Evolutionary conservation across 1,284 basidiomycete genomes (phyloP), one percentile per base, ranked within the genome.

Genomic region (Sparassis latifolia): DNA sequence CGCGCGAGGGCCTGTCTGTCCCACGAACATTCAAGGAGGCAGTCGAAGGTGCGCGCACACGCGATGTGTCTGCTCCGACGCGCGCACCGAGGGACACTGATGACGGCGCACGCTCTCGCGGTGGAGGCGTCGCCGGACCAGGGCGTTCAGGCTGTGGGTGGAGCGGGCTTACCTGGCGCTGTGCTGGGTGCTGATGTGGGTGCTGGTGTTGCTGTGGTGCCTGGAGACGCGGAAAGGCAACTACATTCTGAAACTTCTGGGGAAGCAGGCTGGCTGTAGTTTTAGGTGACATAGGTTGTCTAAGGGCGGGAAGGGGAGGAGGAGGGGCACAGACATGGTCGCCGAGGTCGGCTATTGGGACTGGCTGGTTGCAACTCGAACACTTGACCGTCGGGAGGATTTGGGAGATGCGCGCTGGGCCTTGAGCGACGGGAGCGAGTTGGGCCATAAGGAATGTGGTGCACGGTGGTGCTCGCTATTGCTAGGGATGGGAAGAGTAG

Each of bases 361-460:
- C 87, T 2, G 78, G 79, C 32, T 72, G 69, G 57, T 73, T 69
- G 66, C 91, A 94, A 39, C 72, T 84, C 2, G 89, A 89, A 67
- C 91, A 94, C 64, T 86, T 93, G 54, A 92, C 85, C 2, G 81
- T 77, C 3, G 91, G 89, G 12, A 94, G 73, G 47, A 86, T 66
- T 66, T 90, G 84, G n/a, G 88, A 90, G 42, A 86, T 79, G 31
- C 86, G 74, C 50, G 55, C 61, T 20, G 56, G 58, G 51, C 39
- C 55, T 9, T 63, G 58, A 30, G 65, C 58, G 7, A 60, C 56
- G 37, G 72, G 60, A 12, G 63, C 60, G 50, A 73, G 63, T 50
- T 72, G 67, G 50, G 74, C 69, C 76, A 79, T 78, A 57, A 59
- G 51, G 58, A 57, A 57, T 45, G 58, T 55, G 58, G 48, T 30